Evolutionary conservation across 2,329 filamentous ascomycete genomes (phyloP).

Genomic region (Nothophaeocryptopus gaeumannii): DNA sequence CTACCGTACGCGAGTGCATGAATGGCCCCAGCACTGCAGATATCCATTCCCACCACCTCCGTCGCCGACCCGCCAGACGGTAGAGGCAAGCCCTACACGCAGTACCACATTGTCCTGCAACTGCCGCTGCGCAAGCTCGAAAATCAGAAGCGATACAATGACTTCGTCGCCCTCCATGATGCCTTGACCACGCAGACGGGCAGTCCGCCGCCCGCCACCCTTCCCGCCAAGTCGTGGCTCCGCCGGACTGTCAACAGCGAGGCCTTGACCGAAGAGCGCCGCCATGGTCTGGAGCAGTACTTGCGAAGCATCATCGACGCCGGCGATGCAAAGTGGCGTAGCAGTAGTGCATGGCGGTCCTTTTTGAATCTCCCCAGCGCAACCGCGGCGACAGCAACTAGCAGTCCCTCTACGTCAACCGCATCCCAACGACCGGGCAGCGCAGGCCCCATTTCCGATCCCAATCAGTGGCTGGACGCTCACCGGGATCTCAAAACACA

Average conservation of each 20-base stretch:
- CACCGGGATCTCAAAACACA: conserved; percentile 70
- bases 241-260: conserved; percentile 67
- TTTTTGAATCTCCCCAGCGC: conserved; percentile 69
- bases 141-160: conserved; percentile 77
- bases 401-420: conserved; percentile 1
- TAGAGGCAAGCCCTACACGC: conserved; percentile 62
- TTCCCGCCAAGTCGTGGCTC: conserved; percentile 76
- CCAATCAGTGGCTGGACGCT: conserved; percentile 72
- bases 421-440: conserved; percentile 15
- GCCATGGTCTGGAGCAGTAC: conserved; percentile 66
- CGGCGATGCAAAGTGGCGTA: conserved; percentile 73
- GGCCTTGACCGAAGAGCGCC: conserved; percentile 68
- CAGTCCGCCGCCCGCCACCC: conserved; percentile 61
- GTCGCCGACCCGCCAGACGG: conserved; percentile 46
- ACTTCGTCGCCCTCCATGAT: conserved; percentile 67
- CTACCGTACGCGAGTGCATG: no score
- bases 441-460: conserved; percentile 40
- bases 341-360: conserved; percentile 67
- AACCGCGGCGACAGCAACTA: conserved; percentile 37
- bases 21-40: conserved; percentile 46
- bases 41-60: conserved; percentile 49
- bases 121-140: conserved; percentile 74
- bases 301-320: conserved; percentile 68
- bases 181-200: conserved; percentile 60
- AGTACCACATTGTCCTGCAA: conserved; percentile 75